Evolutionary conservation across 2,329 filamentous ascomycete species (phyloP).

Genomic region (Fusarium oxysporum): DNA sequence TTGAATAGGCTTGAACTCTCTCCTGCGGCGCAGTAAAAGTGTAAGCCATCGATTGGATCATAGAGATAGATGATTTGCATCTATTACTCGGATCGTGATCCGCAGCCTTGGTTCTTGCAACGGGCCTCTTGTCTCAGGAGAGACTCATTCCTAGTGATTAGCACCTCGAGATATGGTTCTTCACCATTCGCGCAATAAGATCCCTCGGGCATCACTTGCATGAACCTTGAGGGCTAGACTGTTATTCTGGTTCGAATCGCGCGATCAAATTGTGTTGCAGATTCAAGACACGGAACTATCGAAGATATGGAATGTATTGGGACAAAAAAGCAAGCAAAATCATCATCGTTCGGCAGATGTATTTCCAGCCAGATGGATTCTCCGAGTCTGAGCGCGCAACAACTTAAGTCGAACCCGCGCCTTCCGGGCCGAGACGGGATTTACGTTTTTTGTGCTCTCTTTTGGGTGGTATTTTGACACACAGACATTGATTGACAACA

Average conservation of each 20-base stretch:
- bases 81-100: conserved; percentile 3
- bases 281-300: conserved; percentile 13
- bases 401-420: background rate
- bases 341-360: conserved; percentile 15
- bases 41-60: conserved; percentile 14
- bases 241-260: background rate
- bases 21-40: conserved; percentile 19
- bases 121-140: conserved; percentile 10
- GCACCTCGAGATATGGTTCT: background rate
- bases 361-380: conserved; percentile 27
- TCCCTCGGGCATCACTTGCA: conserved; percentile 1
- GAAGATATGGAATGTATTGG: background rate
- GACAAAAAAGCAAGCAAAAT: conserved; percentile 9
- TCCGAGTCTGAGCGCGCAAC: conserved; percentile 39
- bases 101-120: conserved; percentile 7
- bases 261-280: conserved; percentile 11
- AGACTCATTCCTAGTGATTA: background rate
- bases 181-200: background rate
- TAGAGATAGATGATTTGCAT: background rate
- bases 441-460: conserved; percentile 18
- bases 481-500: conserved; percentile 30
- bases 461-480: conserved; percentile 20
- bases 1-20: conserved; percentile 20
- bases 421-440: conserved; percentile 18
- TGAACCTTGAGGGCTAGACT: conserved; percentile 5